phyloP scores from a whole-genome alignment of 331 rosid species.

The Malus hybrid region DNA sequence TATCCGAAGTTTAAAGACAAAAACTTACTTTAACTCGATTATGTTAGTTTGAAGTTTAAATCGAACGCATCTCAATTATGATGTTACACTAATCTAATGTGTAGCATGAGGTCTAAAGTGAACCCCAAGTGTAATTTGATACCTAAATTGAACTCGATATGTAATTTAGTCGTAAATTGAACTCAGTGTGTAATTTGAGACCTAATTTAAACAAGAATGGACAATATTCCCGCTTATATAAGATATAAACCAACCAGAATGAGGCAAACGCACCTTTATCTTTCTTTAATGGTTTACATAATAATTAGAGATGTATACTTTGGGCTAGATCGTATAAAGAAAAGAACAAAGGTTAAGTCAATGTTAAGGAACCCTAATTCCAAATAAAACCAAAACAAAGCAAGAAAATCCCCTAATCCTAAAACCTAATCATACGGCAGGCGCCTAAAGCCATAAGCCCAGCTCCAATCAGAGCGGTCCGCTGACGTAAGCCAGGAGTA shows the following conservation, averaged over 20 bases:
- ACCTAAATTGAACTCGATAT: not conserved
- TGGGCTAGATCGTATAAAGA: not conserved
- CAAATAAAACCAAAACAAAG: not conserved
- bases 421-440: not conserved
- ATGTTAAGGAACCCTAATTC: not conserved
- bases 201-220: too few relatives aligned
- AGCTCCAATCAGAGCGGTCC: constrained; percentile 5
- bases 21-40: not conserved
- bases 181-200: not conserved
- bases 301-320: too few relatives aligned
- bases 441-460: not conserved
- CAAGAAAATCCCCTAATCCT: not conserved
- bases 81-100: too few relatives aligned
- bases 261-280: not conserved
- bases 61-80: too few relatives aligned
- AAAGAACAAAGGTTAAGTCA: not conserved
- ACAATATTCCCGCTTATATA: too few relatives aligned
- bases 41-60: not conserved
- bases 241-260: too few relatives aligned
- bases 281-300: not conserved
- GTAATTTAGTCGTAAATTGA: too few relatives aligned
- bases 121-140: too few relatives aligned
- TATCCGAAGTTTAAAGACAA: too few relatives aligned
- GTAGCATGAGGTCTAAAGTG: too few relatives aligned
- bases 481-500: constrained; percentile 2